Conservation (phyloP, 148 eudicot genomes). For the Linanthus parryae region DNA sequence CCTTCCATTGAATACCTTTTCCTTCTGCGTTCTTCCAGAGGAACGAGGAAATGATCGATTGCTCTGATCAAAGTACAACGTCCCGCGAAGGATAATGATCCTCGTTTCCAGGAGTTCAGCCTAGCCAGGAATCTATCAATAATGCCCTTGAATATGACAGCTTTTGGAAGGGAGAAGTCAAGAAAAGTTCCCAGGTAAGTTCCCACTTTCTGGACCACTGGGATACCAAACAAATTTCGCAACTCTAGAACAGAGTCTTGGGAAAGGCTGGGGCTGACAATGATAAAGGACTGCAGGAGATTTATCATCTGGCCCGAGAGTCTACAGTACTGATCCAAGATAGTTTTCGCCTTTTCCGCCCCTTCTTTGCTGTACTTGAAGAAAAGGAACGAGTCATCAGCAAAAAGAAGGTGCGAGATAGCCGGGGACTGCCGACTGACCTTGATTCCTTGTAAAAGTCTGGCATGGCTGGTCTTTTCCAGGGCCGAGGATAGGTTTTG, state of each 20-base stretch:
- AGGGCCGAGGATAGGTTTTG: not conserved
- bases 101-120: not conserved
- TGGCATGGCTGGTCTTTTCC: not conserved
- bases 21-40: not conserved
- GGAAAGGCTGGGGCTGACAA: not conserved
- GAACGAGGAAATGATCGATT: not conserved
- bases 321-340: not conserved
- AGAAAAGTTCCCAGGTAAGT: not conserved
- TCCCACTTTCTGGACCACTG: not conserved
- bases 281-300: too few relatives aligned
- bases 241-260: not conserved
- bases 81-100: not conserved
- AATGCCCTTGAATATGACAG: not conserved
- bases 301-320: not conserved
- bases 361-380: not conserved
- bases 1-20: not conserved
- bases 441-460: not conserved
- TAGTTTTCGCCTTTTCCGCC: too few relatives aligned
- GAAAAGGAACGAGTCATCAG: not conserved
- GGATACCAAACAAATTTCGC: not conserved
- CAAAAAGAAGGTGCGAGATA: not conserved
- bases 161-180: not conserved
- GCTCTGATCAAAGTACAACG: not conserved
- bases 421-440: not conserved
- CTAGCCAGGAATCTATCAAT: not conserved